These are phyloP conservation scores for Triticum monococcum DNA, from an alignment of 176 grass and related monocot species.

Conservation along the genomic window DNA sequence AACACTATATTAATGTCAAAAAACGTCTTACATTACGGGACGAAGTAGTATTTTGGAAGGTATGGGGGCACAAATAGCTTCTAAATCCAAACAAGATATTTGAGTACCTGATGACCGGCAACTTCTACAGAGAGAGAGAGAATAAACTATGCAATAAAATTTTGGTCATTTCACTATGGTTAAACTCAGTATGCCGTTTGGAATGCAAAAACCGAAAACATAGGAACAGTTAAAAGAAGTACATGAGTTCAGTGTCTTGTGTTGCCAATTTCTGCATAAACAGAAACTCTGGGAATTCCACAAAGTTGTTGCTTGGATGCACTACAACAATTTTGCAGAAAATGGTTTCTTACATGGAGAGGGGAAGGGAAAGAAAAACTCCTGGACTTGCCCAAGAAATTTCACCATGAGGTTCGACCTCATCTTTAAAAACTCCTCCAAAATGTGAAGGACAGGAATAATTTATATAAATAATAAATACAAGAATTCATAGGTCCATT, in stretches of 20 bases:
- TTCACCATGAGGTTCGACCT: not conserved
- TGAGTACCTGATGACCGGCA: not conserved
- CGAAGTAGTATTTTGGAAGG: not conserved
- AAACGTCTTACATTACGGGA: too few species aligned
- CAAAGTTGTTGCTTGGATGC: not conserved
- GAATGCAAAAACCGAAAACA: not conserved
- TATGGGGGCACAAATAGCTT: not conserved
- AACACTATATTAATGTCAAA: too few species aligned
- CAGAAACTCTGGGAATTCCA: not conserved
- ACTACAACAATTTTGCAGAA: not conserved
- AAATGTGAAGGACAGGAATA: not conserved
- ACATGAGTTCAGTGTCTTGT: not conserved
- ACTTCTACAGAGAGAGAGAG: not conserved
- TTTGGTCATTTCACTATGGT: not conserved
- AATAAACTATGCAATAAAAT: not conserved
- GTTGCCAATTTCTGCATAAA: not conserved
- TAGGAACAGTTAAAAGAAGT: not conserved
- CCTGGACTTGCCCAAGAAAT: not conserved
- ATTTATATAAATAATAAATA: slow-evolving; percentile 8
- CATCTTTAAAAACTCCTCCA: not conserved
- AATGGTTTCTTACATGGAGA: not conserved
- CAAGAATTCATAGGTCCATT: not conserved
- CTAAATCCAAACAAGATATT: not conserved
- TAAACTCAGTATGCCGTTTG: not conserved
- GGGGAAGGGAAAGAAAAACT: not conserved